These are phyloP conservation scores for Xylariaceae sp. DNA, from an alignment of 2,329 filamentous ascomycete genomes.

Conservation along the genomic window DNA sequence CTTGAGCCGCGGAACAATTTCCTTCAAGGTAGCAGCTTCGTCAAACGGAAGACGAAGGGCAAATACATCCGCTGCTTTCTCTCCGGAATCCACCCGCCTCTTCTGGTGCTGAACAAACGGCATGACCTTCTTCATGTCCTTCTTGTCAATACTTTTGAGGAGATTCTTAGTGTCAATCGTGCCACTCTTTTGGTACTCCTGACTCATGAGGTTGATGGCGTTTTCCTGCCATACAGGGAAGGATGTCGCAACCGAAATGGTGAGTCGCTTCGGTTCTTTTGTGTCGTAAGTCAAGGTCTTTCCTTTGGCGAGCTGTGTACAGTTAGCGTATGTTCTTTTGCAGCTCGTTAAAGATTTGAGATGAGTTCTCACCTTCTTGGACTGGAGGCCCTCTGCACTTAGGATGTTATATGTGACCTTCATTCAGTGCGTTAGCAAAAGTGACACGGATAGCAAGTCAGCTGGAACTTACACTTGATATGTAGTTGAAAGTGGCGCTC, in stretches of 20 bases:
- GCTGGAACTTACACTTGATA: constrained; percentile 49
- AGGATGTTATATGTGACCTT: constrained; percentile 68
- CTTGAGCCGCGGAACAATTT: constrained; percentile 78
- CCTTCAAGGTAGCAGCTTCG: constrained; percentile 68
- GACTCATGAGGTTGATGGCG: constrained; percentile 75
- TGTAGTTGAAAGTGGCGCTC: constrained; percentile 77
- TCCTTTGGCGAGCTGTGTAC: constrained; percentile 62
- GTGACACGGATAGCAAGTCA: background rate
- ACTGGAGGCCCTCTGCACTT: constrained; percentile 74
- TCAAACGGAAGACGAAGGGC: constrained; percentile 84
- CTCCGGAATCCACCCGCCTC: constrained; percentile 70
- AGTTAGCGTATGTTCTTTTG: constrained; percentile 1
- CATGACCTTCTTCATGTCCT: constrained; percentile 97
- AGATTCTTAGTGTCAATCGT: constrained; percentile 56
- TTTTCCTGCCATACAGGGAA: constrained; percentile 91
- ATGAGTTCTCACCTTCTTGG: constrained; percentile 68
- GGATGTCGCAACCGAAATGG: constrained; percentile 73
- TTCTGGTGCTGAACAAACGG: constrained; percentile 89
- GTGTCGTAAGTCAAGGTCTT: constrained; percentile 83
- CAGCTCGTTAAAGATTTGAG: background rate
- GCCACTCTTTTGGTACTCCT: constrained; percentile 7
- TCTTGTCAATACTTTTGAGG: constrained; percentile 13
- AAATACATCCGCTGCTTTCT: constrained; percentile 65
- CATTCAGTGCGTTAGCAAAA: background rate
- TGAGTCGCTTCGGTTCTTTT: constrained; percentile 86